Evolutionary conservation across 495 filamentous ascomycete genomes (phyloP).

Genomic region (Thermochaetoides thermophila): DNA sequence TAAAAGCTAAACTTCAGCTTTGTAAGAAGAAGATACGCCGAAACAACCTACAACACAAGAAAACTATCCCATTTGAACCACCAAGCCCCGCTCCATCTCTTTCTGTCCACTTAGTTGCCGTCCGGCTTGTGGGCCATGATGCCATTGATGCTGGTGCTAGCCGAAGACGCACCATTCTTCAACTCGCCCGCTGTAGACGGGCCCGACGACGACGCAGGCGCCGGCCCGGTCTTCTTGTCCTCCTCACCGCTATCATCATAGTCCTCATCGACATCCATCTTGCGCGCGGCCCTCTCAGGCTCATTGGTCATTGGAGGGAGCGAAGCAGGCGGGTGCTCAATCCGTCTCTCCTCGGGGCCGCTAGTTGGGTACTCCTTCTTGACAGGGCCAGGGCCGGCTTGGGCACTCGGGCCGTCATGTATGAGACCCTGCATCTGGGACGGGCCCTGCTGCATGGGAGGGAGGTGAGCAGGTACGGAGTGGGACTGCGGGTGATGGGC

Average conservation of each 20-base stretch:
- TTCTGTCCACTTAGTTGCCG: constrained; percentile 7
- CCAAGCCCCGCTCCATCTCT: neutral
- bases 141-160: constrained; percentile 29
- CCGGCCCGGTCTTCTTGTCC: constrained; percentile 45
- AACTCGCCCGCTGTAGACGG: constrained; percentile 22
- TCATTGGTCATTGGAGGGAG: constrained; percentile 35
- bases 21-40: too few relatives aligned
- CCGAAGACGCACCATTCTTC: constrained; percentile 32
- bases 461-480: constrained; percentile 53
- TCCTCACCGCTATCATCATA: constrained; percentile 88
- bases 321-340: constrained; percentile 34
- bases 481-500: constrained; percentile 68
- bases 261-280: constrained; percentile 95
- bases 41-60: too few relatives aligned
- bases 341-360: constrained; percentile 30
- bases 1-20: too few relatives aligned
- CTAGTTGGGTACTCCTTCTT: constrained; percentile 44
- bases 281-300: constrained; percentile 71
- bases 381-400: constrained; percentile 35
- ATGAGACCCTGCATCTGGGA: constrained; percentile 43
- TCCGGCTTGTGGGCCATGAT: constrained; percentile 32
- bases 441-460: constrained; percentile 48
- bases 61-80: too few relatives aligned
- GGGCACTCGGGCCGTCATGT: constrained; percentile 31
- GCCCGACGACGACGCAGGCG: constrained; percentile 17